A percentile compares a stretch with the other conserved stretches of the same genome.
phyloP scores from a whole-genome alignment of 2,329 filamentous ascomycete species.

The Aspergillus sp. region DNA sequence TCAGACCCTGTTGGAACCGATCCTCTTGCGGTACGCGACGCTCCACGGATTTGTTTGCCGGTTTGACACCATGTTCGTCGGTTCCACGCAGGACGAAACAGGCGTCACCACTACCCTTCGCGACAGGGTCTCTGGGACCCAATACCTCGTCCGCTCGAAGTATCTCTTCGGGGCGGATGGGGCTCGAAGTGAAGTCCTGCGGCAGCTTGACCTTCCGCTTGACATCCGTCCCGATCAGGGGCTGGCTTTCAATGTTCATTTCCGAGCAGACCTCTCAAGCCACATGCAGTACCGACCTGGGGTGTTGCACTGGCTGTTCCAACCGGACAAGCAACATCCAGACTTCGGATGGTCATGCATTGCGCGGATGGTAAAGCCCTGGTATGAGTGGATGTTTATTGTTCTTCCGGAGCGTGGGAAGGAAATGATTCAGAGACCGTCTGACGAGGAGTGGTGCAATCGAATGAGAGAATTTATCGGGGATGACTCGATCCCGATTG shows the following conservation, averaged over 20 bases:
- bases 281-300: slow-evolving; percentile 40
- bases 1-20: slow-evolving; percentile 43
- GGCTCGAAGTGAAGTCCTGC: slow-evolving; percentile 39
- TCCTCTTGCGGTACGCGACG: slow-evolving; percentile 38
- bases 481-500: slow-evolving; percentile 41
- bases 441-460: slow-evolving; percentile 40
- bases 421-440: slow-evolving; percentile 23
- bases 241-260: slow-evolving; percentile 43
- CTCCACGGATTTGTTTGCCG: slow-evolving; percentile 35
- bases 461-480: slow-evolving; percentile 47
- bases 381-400: slow-evolving; percentile 56
- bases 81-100: slow-evolving; percentile 21
- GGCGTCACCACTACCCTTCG: slow-evolving; percentile 22
- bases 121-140: slow-evolving; percentile 28
- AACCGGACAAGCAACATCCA: slow-evolving; percentile 46
- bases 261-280: slow-evolving; percentile 41
- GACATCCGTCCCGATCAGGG: slow-evolving; percentile 40
- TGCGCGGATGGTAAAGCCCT: slow-evolving; percentile 55
- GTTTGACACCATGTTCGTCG: slow-evolving; percentile 36
- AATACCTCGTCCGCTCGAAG: slow-evolving; percentile 44
- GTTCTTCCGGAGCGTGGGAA: slow-evolving; percentile 36
- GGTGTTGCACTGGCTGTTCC: slow-evolving; percentile 54
- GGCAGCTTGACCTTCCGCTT: slow-evolving; percentile 42
- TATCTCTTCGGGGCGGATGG: slow-evolving; percentile 56
- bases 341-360: slow-evolving; percentile 45